Evolutionary conservation across 2,329 filamentous ascomycete genomes (phyloP).

Genomic region (Colletotrichum salicis): DNA sequence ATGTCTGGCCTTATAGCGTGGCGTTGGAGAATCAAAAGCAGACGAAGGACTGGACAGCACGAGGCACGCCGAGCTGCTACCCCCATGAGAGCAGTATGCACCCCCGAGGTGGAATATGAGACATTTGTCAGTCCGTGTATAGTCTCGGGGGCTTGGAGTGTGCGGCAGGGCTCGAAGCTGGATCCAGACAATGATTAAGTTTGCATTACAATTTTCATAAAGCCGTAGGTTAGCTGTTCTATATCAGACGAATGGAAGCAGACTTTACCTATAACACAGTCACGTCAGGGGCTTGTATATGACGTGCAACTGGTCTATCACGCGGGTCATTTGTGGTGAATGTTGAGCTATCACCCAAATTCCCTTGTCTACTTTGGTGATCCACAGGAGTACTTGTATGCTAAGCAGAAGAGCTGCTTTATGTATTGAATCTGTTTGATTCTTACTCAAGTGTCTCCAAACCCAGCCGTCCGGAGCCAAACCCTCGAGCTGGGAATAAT

Average conservation of each 20-base stretch:
- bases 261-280: slow-evolving; percentile 8
- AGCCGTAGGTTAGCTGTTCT: slow-evolving; percentile 32
- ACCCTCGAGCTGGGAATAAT: not conserved
- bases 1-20: slow-evolving; percentile 28
- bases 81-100: not conserved
- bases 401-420: not conserved
- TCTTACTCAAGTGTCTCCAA: not conserved
- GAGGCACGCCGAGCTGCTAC: slow-evolving; percentile 10
- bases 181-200: slow-evolving; percentile 13
- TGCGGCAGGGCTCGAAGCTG: slow-evolving; percentile 1
- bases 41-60: slow-evolving; percentile 22
- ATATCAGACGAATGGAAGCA: slow-evolving; percentile 26
- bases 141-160: slow-evolving; percentile 7
- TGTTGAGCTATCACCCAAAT: not conserved
- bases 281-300: not conserved
- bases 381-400: not conserved
- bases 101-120: slow-evolving; percentile 26
- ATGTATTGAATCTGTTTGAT: too few relatives aligned
- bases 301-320: not conserved
- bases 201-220: slow-evolving; percentile 28
- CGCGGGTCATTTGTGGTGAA: not conserved
- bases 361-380: not conserved
- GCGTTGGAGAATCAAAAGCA: slow-evolving; percentile 36
- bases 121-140: slow-evolving; percentile 25
- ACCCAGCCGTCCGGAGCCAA: not conserved